Evolutionary conservation across 139 green algal species (phyloP).

Genomic region (Astrephomene gubernaculifera): DNA sequence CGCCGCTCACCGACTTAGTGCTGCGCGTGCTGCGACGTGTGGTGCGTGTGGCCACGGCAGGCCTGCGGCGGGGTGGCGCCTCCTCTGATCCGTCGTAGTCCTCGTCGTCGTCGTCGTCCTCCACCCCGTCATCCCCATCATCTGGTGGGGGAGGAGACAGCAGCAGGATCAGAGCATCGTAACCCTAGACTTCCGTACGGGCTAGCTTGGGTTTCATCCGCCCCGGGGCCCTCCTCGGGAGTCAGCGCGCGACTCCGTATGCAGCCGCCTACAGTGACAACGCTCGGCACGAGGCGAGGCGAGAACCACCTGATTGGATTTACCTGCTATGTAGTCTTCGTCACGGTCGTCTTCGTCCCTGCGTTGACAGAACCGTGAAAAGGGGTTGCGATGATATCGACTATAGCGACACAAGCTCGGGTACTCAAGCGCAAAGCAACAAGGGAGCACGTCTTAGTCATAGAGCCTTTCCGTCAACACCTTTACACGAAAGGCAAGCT

Average conservation of each 20-base stretch:
- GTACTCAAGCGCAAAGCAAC: no score
- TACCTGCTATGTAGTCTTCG: constrained; percentile 42
- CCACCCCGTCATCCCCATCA: constrained; percentile 38
- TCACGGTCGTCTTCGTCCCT: constrained; percentile 36
- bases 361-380: background rate
- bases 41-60: background rate
- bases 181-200: background rate
- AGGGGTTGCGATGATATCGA: background rate
- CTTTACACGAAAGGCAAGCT: no score
- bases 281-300: background rate
- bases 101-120: constrained; percentile 51
- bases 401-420: no score
- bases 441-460: no score
- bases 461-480: no score
- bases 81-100: constrained; percentile 18
- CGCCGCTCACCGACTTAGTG: constrained; percentile 25
- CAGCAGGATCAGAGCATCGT: background rate
- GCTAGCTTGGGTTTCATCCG: background rate
- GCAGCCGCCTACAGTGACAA: background rate
- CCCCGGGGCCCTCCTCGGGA: background rate
- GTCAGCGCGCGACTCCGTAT: background rate
- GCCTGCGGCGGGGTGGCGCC: background rate
- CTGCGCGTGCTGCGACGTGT: constrained; percentile 6
- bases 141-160: background rate
- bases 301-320: background rate